Conservation (phyloP, 1,284 basidiomycete genomes). For the Cutaneotrichosporon dermatis region DNA sequence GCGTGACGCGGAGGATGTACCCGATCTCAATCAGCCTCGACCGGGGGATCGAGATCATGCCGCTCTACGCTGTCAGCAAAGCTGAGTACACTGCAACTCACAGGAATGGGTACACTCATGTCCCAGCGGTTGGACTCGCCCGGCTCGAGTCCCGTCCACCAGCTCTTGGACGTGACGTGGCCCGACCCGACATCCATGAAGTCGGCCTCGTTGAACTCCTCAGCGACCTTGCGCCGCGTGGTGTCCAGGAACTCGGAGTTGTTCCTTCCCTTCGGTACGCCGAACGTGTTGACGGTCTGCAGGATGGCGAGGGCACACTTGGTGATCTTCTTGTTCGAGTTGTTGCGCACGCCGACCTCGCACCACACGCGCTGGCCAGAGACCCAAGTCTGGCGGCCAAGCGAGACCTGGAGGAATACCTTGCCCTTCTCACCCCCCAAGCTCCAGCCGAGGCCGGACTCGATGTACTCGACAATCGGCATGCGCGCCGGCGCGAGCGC, state of each 20-base stretch:
- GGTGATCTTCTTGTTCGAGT: slow-evolving; percentile 69
- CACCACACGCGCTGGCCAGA: slow-evolving; percentile 78
- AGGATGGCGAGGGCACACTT: slow-evolving; percentile 64
- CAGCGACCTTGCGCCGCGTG: slow-evolving; percentile 54
- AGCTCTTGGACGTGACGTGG: slow-evolving; percentile 73
- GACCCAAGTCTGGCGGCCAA: slow-evolving; percentile 76
- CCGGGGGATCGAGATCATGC: slow-evolving; percentile 69
- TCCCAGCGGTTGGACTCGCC: slow-evolving; percentile 56
- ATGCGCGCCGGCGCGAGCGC: slow-evolving; percentile 62
- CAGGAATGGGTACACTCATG: slow-evolving; percentile 66
- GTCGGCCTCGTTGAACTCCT: slow-evolving; percentile 61
- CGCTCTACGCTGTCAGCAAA: slow-evolving; percentile 52
- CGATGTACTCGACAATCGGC: slow-evolving; percentile 60
- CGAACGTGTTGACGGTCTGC: slow-evolving; percentile 67
- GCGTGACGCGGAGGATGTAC: slow-evolving; percentile 67
- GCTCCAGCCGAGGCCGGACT: slow-evolving; percentile 57
- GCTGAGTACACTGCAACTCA: slow-evolving; percentile 49
- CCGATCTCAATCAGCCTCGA: slow-evolving; percentile 73
- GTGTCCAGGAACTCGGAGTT: slow-evolving; percentile 53
- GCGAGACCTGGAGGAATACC: slow-evolving; percentile 65
- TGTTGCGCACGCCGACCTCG: slow-evolving; percentile 66
- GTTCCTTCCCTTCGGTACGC: slow-evolving; percentile 51
- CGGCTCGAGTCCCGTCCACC: slow-evolving; percentile 75
- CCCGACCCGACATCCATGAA: slow-evolving; percentile 57
- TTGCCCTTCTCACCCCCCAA: slow-evolving; percentile 62